These are phyloP conservation scores for Pulveroboletus sp. DNA, from an alignment of 768 basidiomycete genomes.

Conservation along the genomic window DNA sequence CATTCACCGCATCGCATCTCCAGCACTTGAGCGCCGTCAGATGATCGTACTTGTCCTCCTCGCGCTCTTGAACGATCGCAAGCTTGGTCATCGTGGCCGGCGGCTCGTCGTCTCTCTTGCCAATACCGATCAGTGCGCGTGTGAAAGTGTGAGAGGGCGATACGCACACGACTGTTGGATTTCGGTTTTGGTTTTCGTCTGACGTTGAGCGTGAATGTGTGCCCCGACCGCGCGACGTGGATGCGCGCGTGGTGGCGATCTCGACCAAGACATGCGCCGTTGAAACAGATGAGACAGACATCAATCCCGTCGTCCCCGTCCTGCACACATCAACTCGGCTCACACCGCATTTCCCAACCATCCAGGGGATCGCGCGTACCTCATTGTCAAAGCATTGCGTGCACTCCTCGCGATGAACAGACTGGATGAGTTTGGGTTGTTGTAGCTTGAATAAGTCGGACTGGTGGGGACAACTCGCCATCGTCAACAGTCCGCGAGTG, in stretches of 20 bases:
- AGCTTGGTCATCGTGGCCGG: conserved; percentile 88
- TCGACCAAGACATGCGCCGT: conserved; percentile 73
- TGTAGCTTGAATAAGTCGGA: conserved; percentile 43
- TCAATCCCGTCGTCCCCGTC: conserved; percentile 74
- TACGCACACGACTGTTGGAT: conserved; percentile 58
- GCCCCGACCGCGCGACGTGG: conserved; percentile 69
- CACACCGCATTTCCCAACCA: not conserved
- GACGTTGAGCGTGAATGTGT: conserved; percentile 76
- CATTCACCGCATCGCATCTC: conserved; percentile 54
- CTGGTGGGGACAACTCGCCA: conserved; percentile 49
- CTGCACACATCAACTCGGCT: conserved; percentile 33
- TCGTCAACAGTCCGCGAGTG: conserved; percentile 1
- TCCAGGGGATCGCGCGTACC: conserved; percentile 37
- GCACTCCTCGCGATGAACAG: conserved; percentile 88
- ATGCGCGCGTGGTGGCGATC: conserved; percentile 67
- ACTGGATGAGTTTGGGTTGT: conserved; percentile 60
- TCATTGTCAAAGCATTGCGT: conserved; percentile 97
- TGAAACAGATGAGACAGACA: conserved; percentile 91
- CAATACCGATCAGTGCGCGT: not conserved
- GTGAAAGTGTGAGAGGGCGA: no score
- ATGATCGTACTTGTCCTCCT: conserved; percentile 84
- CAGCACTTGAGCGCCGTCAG: conserved; percentile 68
- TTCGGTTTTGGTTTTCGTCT: conserved; percentile 62
- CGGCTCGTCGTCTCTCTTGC: conserved; percentile 70
- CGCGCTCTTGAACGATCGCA: conserved; percentile 79